These are phyloP conservation scores for Colletotrichum noveboracense DNA, from an alignment of 2,329 filamentous ascomycete species.

Conservation along the genomic window DNA sequence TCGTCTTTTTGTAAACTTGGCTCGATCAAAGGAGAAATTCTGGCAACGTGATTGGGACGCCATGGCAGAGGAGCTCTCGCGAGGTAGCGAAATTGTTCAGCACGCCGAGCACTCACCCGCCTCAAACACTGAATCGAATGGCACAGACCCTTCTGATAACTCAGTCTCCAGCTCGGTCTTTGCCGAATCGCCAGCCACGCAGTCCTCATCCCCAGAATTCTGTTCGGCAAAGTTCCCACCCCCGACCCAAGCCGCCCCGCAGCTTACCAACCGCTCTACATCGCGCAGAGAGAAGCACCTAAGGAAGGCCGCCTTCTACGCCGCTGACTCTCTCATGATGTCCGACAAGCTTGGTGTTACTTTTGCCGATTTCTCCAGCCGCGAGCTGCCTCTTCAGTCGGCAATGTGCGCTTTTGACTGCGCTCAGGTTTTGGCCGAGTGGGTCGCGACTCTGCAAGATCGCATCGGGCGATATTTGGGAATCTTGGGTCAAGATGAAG, in stretches of 20 bases:
- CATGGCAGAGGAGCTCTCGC: conserved; percentile 85
- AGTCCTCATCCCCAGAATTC: conserved; percentile 55
- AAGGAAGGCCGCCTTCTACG: conserved; percentile 93
- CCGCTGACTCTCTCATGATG: conserved; percentile 88
- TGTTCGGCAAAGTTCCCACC: conserved; percentile 40
- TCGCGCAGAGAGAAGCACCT: conserved; percentile 85
- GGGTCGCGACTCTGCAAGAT: conserved; percentile 92
- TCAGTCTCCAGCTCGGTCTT: conserved; percentile 52
- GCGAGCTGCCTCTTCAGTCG: conserved; percentile 87
- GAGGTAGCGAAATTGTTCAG: conserved; percentile 76
- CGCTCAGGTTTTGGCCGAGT: conserved; percentile 91
- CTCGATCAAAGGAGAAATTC: conserved; percentile 88
- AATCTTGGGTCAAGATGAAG: conserved; percentile 80
- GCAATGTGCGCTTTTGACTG: conserved; percentile 95
- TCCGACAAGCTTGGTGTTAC: conserved; percentile 85
- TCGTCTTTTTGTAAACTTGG: conserved; percentile 90
- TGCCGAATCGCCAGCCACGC: conserved; percentile 56
- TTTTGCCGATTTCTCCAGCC: conserved; percentile 81
- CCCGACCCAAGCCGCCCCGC: conserved; percentile 24
- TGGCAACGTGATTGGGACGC: conserved; percentile 94
- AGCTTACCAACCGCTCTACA: conserved; percentile 47
- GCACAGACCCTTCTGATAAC: conserved; percentile 51
- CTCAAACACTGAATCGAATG: conserved; percentile 49
- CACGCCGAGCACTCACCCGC: conserved; percentile 69
- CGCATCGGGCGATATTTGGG: conserved; percentile 90